phyloP scores from a whole-genome alignment of 75 land plant species.

The Chamaecyparis obtusa region DNA sequence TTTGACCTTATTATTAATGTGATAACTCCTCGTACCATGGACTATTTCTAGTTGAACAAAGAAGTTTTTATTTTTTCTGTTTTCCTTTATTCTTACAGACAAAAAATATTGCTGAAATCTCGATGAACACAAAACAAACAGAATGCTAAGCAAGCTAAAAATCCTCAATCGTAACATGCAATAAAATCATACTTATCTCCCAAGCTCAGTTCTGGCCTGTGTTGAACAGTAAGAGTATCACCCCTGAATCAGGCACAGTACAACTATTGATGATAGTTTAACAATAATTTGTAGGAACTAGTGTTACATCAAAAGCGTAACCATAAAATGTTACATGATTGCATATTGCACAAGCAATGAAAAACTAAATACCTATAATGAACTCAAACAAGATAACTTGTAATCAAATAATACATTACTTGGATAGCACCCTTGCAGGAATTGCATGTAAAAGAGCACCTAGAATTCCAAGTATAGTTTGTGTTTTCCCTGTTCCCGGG shows the following conservation, averaged over 20 bases:
- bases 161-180: background rate
- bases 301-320: background rate
- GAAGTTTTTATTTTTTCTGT: background rate
- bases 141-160: background rate
- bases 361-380: background rate
- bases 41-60: background rate
- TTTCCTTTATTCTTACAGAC: background rate
- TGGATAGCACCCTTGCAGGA: conserved; percentile 62
- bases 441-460: conserved; percentile 92
- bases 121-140: background rate
- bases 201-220: conserved; percentile 25
- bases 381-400: background rate
- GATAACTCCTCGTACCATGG: background rate
- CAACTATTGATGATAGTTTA: background rate
- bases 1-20: no score
- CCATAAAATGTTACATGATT: background rate
- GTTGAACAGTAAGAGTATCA: conserved; percentile 15
- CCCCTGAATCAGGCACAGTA: conserved; percentile 16
- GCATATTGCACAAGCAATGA: background rate
- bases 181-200: conserved; percentile 27
- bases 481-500: conserved; percentile 99
- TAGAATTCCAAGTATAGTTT: conserved; percentile 93
- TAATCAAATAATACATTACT: conserved; percentile 25
- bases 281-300: background rate
- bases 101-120: background rate